Conservation (phyloP, 768 basidiomycete genomes). For the Tylopilus intermedius region DNA sequence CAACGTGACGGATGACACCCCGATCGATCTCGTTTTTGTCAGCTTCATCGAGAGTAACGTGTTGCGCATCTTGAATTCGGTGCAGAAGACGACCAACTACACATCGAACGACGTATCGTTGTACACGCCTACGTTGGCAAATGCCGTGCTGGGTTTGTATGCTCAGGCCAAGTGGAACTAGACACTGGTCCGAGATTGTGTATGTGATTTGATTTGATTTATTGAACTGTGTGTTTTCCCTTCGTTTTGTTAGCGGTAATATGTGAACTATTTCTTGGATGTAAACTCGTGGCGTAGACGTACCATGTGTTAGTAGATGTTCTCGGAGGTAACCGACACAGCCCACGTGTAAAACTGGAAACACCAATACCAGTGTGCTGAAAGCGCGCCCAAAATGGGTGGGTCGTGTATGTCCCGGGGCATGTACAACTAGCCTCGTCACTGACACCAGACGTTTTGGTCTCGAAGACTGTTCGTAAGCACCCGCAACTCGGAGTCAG, state of each 20-base stretch:
- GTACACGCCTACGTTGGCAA: constrained; percentile 46
- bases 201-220: not conserved
- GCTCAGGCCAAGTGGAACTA: constrained; percentile 32
- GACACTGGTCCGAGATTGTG: not conserved
- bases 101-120: constrained; percentile 45
- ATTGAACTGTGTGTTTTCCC: not conserved
- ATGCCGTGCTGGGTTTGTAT: constrained; percentile 37
- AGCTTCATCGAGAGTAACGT: constrained; percentile 58
- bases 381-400: too few relatives aligned
- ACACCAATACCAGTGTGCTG: not conserved
- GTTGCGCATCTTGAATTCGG: constrained; percentile 48
- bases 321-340: too few relatives aligned
- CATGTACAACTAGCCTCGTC: too few relatives aligned
- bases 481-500: too few relatives aligned
- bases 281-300: not conserved
- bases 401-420: too few relatives aligned
- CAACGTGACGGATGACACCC: constrained; percentile 41
- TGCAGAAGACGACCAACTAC: constrained; percentile 49
- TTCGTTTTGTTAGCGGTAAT: not conserved
- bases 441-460: too few relatives aligned
- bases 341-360: not conserved
- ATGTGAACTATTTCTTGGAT: not conserved
- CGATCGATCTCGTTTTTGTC: constrained; percentile 72
- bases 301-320: too few relatives aligned
- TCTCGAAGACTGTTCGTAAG: too few relatives aligned